Conservation (phyloP, 2,329 filamentous ascomycete genomes). For the Fusarium pseudocircinatum region DNA sequence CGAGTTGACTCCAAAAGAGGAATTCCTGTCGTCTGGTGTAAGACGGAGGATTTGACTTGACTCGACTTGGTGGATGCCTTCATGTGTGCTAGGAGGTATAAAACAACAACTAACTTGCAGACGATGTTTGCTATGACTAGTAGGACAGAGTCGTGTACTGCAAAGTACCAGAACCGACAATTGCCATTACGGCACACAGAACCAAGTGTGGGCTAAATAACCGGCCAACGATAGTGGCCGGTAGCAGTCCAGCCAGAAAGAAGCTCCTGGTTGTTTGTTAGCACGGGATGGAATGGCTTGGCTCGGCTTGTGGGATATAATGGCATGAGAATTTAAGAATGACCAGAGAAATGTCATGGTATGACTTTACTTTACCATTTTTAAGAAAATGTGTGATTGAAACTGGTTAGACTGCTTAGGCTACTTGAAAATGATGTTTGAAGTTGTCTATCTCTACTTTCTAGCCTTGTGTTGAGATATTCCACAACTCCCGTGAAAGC, state of each 20-base stretch:
- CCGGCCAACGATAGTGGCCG: neutral
- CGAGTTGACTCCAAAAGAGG: neutral
- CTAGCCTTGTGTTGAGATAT: neutral
- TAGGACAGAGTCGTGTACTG: neutral
- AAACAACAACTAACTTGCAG: neutral
- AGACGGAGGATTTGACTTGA: conserved; percentile 10
- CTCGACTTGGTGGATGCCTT: neutral
- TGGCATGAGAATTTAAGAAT: conserved; percentile 5
- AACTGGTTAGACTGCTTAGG: neutral
- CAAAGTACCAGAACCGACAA: neutral
- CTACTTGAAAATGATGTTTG: neutral
- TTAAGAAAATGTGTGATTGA: neutral
- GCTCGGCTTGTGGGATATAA: conserved; percentile 8
- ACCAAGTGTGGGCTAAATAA: neutral
- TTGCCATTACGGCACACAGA: neutral
- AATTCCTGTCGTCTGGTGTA: conserved; percentile 9
- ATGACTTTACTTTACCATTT: neutral
- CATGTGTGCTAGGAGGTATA: neutral
- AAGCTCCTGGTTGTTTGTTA: neutral
- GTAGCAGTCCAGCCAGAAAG: neutral
- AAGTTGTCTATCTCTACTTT: neutral
- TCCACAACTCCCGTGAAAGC: neutral
- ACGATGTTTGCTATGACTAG: conserved; percentile 5
- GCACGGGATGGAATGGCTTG: conserved; percentile 15
- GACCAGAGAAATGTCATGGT: neutral